Conservation (phyloP, 306 rosid species). For the Trifolium subterraneum region DNA sequence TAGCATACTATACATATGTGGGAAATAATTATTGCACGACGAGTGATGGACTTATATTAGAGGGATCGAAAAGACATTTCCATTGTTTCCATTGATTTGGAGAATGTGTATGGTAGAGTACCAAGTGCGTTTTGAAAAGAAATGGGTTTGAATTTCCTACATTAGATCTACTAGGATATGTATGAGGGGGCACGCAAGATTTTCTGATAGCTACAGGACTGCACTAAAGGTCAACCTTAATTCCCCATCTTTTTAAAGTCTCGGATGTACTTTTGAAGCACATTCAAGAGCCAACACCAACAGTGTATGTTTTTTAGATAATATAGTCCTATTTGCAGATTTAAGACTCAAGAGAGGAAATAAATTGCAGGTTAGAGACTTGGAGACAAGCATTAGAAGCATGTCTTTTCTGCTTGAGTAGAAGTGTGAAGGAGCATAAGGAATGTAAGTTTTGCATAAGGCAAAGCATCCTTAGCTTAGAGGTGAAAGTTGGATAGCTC, state of each 20-base stretch:
- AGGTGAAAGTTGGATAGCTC: constrained; percentile 7
- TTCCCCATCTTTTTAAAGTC: background rate
- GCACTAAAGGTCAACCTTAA: background rate
- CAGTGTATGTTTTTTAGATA: background rate
- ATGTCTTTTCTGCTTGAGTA: background rate
- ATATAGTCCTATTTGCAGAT: background rate
- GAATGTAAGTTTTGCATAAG: background rate
- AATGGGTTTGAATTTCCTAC: background rate
- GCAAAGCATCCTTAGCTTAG: background rate
- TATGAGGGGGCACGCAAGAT: background rate
- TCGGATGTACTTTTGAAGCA: background rate
- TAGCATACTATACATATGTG: background rate
- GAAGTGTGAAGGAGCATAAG: background rate
- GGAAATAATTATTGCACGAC: background rate
- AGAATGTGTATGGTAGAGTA: background rate
- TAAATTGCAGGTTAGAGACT: background rate
- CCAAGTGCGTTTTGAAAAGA: background rate
- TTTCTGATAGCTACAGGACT: background rate
- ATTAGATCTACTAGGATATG: background rate
- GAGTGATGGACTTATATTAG: background rate
- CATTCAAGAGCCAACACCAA: background rate
- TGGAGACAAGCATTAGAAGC: background rate
- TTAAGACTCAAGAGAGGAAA: background rate
- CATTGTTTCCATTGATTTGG: background rate
- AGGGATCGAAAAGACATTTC: background rate